Evolutionary conservation across 352 stramenopile genomes (phyloP), one percentile per base, ranked within the genome.

Genomic region (Pythium graminicola): DNA sequence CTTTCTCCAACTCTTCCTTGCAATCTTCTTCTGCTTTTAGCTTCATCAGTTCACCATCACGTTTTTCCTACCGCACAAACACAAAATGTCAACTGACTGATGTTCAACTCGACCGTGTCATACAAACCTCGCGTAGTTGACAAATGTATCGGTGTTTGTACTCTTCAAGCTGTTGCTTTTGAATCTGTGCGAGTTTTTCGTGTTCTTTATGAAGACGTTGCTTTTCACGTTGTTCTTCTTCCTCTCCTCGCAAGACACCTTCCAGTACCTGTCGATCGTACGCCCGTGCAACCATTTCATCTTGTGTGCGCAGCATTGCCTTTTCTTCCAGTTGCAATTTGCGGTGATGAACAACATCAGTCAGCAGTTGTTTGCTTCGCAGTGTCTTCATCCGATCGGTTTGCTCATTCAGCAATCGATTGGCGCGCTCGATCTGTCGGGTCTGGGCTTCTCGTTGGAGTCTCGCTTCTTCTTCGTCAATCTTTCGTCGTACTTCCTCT

Each of bases 311-410:
- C 1, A 85, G 67, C 49, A 84, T 72, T 14, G 72, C 50, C 50
- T 94, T 85, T 47, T 94, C 79, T 7, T 76, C 65, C 10, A 92
- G 56, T 46, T 96, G 86, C n/a, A 93, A 62, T 58, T 77, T 84
- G 20, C 81, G 74, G 38, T 95, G 79, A 46, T 93, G 72, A 14
- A 96, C 59, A n/a, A 93, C 86, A 28, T 97, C 89, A 0, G 72
- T 58, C 17, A 95, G 69, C 11, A 95, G 59, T 46, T 96, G 72
- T 62, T 95, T 91, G 46, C 71, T 88, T 1, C 84, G 64, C 26
- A 97, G 62, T 4, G 80, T 86, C 70, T 97, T 97, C 76, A 96
- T 96, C 51, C 88, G 92, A 55, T 96, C 88, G 2, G 86, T 96
- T 38, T 96, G 82, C 50, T 96, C 86, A 57, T 96, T 96, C 5